Conservation (phyloP, 306 rosid genomes). For the Corylus heterophylla region DNA sequence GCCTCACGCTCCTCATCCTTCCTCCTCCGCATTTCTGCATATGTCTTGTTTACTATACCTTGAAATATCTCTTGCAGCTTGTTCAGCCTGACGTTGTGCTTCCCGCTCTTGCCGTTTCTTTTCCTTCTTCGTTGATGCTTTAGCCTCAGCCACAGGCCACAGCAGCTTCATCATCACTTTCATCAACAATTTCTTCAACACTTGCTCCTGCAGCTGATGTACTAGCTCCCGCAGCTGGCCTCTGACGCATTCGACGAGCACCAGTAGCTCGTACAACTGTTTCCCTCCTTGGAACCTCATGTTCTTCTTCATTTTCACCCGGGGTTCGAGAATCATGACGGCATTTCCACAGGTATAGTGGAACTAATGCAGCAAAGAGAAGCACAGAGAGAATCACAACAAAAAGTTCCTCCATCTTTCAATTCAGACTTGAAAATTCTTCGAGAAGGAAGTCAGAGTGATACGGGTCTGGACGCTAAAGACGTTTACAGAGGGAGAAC, state of each 20-base stretch:
- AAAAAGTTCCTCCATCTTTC: constrained; percentile 67
- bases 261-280: constrained; percentile 73
- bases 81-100: constrained; percentile 92
- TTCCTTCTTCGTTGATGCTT: constrained; percentile 69
- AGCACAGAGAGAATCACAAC: constrained; percentile 61
- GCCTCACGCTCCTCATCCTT: constrained; percentile 97
- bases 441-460: not conserved
- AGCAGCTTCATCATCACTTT: constrained; percentile 69
- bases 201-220: constrained; percentile 52
- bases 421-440: not conserved
- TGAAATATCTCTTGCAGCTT: constrained; percentile 69
- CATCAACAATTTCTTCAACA: constrained; percentile 71
- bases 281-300: constrained; percentile 75
- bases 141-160: constrained; percentile 58
- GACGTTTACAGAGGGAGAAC: not conserved
- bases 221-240: constrained; percentile 86
- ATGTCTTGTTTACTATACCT: constrained; percentile 79
- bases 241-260: constrained; percentile 83
- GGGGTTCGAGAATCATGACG: constrained; percentile 53
- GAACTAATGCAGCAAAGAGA: constrained; percentile 57
- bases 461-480: not conserved
- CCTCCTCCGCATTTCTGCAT: constrained; percentile 76
- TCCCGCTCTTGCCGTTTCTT: constrained; percentile 88
- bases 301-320: constrained; percentile 51
- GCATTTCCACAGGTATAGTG: constrained; percentile 85